Conservation (phyloP, 441 rosid genomes). For the Gossypium schwendimanii region DNA sequence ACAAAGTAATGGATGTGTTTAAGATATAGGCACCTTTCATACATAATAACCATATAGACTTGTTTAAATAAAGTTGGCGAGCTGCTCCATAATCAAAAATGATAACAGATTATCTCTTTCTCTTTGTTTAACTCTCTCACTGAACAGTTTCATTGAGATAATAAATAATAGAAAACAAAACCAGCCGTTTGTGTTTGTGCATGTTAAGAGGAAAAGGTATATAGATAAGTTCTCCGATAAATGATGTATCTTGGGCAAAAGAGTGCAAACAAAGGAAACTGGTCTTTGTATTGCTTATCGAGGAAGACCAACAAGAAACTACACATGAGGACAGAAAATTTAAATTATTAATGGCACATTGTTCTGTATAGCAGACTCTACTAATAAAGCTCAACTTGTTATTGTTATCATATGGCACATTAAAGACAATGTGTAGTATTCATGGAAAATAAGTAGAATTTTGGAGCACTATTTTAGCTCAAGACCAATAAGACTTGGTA, state of each 20-base stretch:
- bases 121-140: background rate
- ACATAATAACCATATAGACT: too few relatives aligned
- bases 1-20: background rate
- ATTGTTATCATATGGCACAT: background rate
- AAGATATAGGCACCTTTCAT: background rate
- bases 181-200: background rate
- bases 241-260: background rate
- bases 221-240: too few relatives aligned
- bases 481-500: background rate
- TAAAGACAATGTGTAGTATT: background rate
- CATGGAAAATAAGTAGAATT: background rate
- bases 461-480: background rate
- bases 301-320: background rate
- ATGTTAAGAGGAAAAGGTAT: background rate
- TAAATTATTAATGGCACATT: background rate
- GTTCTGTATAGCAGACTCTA: background rate
- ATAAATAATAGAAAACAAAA: background rate
- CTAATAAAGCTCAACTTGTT: background rate
- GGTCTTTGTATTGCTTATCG: background rate
- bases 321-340: background rate
- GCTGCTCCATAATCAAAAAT: background rate
- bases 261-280: background rate
- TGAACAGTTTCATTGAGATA: background rate
- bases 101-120: background rate
- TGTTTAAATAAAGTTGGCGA: background rate